Evolutionary conservation across 805 yeast genomes (phyloP).

Genomic region (Wickerhamomyces hampshirensis): DNA sequence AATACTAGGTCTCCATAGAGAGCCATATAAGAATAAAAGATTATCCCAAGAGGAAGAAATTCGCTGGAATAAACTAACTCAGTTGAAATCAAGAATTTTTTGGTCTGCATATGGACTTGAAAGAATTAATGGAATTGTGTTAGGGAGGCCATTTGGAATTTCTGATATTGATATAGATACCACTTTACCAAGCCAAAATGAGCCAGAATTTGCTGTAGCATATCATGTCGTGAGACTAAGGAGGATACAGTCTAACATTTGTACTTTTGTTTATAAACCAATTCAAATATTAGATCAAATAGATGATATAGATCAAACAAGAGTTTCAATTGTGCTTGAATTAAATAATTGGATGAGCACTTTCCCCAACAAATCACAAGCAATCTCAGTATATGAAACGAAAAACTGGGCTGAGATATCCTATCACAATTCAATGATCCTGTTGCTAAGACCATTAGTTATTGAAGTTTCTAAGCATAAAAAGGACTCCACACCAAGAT

Average conservation of each 20-base stretch:
- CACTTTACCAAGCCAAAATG: constrained; percentile 16
- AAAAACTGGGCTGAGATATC: constrained; percentile 30
- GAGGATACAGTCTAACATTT: constrained; percentile 30
- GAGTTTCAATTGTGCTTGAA: constrained; percentile 28
- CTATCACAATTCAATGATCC: constrained; percentile 30
- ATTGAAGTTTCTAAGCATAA: constrained; percentile 18
- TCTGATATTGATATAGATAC: constrained; percentile 31
- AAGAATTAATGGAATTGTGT: constrained; percentile 28
- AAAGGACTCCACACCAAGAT: constrained; percentile 16
- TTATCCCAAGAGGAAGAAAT: background rate
- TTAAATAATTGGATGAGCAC: constrained; percentile 29
- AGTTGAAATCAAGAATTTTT: constrained; percentile 27
- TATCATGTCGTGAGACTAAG: constrained; percentile 29
- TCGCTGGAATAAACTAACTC: constrained; percentile 4
- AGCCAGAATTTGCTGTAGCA: constrained; percentile 16
- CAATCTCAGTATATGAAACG: constrained; percentile 28
- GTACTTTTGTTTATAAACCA: constrained; percentile 30
- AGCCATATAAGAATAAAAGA: constrained; percentile 19
- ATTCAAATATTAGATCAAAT: constrained; percentile 6
- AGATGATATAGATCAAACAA: constrained; percentile 25
- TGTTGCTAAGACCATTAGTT: constrained; percentile 28
- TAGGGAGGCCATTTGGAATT: constrained; percentile 34
- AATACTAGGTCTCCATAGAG: constrained; percentile 29
- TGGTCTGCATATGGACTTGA: constrained; percentile 35
- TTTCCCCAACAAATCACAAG: constrained; percentile 25